Evolutionary conservation across 2,329 filamentous ascomycete genomes (phyloP), one percentile per base, ranked within the genome.

Genomic region (Orbilia oligospora): DNA sequence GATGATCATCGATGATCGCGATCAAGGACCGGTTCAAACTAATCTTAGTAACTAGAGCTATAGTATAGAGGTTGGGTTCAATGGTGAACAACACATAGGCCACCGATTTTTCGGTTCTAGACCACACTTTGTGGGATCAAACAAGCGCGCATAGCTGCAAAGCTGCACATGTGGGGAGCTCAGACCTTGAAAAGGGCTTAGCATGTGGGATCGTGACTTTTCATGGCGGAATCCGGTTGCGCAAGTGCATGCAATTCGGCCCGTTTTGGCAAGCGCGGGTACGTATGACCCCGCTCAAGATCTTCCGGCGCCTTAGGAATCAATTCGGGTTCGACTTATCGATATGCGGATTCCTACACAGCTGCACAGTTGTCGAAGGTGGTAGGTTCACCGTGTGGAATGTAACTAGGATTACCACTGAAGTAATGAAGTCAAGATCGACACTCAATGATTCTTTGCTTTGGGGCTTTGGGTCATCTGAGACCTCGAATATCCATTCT

Each of bases 221-320:
- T 8, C 27, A 38, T 20, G 6, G 18, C 53, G 8, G 53, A 56
- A 56, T 12, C 53, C 27, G 30, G 30, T 5, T 14, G 8, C 27
- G 49, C 18, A 2, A 30, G 53, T 38, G 53, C 30, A 38, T 38
- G 20, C 9, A n/a, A 55, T n/a, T 5, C 53, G 53, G n/a, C 8
- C 53, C 53, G 53, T 58, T 58, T 38, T 14, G 53, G 53, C 30
- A 58, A 58, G 30, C 30, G n/a, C 9, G 48, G 22, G 48, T 18
- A 38, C n/a, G n/a, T n/a, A n/a, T n/a, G n/a, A n/a, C 53, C 53
- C 53, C 53, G 53, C 53, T 58, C 53, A 27, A 36, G 30, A 55
- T 33, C 30, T 36, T 38, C 8, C 14, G n/a, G 16, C n/a, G n/a
- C 16, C 51, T 55, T 55, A 55, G 51, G 51, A 55, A 38, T 16